These are phyloP conservation scores for Clonostachys rhizophaga DNA, from an alignment of 2,329 filamentous ascomycete genomes.

Conservation along the genomic window DNA sequence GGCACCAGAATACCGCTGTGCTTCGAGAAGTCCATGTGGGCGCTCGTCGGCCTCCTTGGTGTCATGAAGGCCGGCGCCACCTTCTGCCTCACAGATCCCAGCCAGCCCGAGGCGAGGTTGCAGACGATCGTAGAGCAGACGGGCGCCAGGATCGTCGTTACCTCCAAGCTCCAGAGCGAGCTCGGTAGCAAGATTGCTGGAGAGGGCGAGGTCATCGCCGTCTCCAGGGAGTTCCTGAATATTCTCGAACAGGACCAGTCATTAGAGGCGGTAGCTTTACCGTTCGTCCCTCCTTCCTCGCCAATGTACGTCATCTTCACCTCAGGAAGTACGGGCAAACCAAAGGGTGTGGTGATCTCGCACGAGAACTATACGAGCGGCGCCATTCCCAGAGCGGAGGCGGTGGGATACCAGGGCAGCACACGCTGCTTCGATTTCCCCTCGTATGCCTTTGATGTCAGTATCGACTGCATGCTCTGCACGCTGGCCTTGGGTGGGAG, in stretches of 20 bases:
- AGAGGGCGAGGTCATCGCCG: constrained; percentile 21
- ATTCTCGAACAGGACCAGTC: constrained; percentile 8
- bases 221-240: constrained; percentile 16
- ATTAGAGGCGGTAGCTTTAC: neutral
- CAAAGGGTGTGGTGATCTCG: constrained; percentile 55
- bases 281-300: constrained; percentile 29
- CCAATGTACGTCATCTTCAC: constrained; percentile 58
- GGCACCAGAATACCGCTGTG: constrained; percentile 43
- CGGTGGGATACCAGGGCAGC: constrained; percentile 32
- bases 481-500: constrained; percentile 44
- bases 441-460: constrained; percentile 51
- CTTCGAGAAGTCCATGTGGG: constrained; percentile 44
- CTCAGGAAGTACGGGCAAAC: constrained; percentile 59
- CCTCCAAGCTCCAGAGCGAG: constrained; percentile 29
- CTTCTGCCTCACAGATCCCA: constrained; percentile 41
- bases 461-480: constrained; percentile 49
- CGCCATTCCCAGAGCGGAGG: constrained; percentile 32
- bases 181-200: constrained; percentile 29
- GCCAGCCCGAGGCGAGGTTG: constrained; percentile 37
- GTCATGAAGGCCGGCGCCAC: constrained; percentile 44
- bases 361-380: constrained; percentile 42
- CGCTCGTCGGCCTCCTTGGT: constrained; percentile 35
- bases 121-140: constrained; percentile 38
- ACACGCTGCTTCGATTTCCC: constrained; percentile 42
- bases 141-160: constrained; percentile 28